Conservation (phyloP, 108 stramenopile species). For the Craspedostauros australis region DNA sequence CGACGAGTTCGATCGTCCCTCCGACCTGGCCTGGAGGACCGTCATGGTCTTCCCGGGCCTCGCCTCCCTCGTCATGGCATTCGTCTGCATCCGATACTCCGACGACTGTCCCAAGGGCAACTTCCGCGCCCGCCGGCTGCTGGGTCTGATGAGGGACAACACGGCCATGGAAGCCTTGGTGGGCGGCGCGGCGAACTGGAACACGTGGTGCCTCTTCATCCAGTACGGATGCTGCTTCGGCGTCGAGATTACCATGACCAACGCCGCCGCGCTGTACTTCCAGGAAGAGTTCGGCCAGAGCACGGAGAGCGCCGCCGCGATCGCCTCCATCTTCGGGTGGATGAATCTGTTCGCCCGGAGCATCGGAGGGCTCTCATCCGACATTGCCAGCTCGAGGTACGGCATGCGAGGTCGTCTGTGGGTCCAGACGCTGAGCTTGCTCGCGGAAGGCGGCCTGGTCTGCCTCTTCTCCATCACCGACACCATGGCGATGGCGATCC, state of each 20-base stretch:
- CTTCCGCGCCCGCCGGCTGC: conserved; percentile 44
- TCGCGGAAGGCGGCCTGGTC: conserved; percentile 60
- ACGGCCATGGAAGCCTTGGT: conserved; percentile 28
- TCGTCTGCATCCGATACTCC: conserved; percentile 24
- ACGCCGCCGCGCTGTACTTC: conserved; percentile 75
- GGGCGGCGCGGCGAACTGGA: conserved; percentile 30
- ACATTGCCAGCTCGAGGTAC: conserved; percentile 36
- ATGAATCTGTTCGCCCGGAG: conserved; percentile 78
- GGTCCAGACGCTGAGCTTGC: conserved; percentile 39
- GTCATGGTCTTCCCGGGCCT: conserved; percentile 60
- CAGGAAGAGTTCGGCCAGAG: conserved; percentile 65
- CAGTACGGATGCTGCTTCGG: conserved; percentile 90
- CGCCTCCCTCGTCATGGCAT: conserved; percentile 33
- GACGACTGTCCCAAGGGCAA: conserved; percentile 88
- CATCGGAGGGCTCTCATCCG: conserved; percentile 56
- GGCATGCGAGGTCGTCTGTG: conserved; percentile 77
- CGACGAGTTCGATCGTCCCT: conserved; percentile 7
- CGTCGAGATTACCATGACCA: conserved; percentile 75
- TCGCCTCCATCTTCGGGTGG: conserved; percentile 73
- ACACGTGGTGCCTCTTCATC: conserved; percentile 72
- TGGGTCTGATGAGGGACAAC: conserved; percentile 48
- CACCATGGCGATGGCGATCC: conserved; percentile 49
- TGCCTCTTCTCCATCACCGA: conserved; percentile 47
- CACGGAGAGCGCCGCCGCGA: conserved; percentile 64
- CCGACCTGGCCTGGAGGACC: conserved; percentile 63